phyloP scores from a whole-genome alignment of 352 stramenopile species.

The Phytophthora cryptogea region DNA sequence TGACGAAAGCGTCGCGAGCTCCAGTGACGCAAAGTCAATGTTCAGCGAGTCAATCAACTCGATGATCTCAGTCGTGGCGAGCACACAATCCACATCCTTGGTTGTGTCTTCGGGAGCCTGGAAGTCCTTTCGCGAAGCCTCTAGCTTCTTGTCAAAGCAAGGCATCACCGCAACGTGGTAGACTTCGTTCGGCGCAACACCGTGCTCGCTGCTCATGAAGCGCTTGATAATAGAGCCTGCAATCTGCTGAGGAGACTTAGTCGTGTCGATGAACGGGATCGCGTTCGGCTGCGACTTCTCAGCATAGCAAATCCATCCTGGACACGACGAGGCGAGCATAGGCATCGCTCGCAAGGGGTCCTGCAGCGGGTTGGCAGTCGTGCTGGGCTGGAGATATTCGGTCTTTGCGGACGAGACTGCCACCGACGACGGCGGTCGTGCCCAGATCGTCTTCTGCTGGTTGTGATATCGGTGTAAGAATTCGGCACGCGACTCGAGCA shows the following conservation, averaged over 20 bases:
- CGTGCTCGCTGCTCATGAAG: constrained; percentile 68
- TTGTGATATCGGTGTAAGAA: constrained; percentile 87
- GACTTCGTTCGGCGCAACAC: constrained; percentile 60
- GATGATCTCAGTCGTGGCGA: constrained; percentile 86
- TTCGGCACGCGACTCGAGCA: constrained; percentile 93
- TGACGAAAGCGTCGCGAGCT: constrained; percentile 59
- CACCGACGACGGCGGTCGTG: constrained; percentile 68
- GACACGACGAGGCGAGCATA: constrained; percentile 96
- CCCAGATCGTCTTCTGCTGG: constrained; percentile 74
- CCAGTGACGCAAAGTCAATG: constrained; percentile 70
- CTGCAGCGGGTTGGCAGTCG: constrained; percentile 55
- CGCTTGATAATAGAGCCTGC: constrained; percentile 84
- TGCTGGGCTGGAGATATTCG: constrained; percentile 69
- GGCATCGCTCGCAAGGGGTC: constrained; percentile 80
- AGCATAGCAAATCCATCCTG: constrained; percentile 97
- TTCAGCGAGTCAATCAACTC: constrained; percentile 63
- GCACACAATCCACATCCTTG: constrained; percentile 95
- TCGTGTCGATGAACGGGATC: constrained; percentile 95
- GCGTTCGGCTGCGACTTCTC: constrained; percentile 96
- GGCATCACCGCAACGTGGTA: constrained; percentile 98
- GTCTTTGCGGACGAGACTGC: constrained; percentile 68
- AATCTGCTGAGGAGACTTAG: constrained; percentile 96
- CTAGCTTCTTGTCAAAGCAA: constrained; percentile 99
- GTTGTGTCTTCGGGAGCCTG: constrained; percentile 59
- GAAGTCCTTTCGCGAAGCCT: constrained; percentile 94